Evolutionary conservation across 192 early-diverging fungal genomes (phyloP).

Genomic region (Blastocladiella britannica): DNA sequence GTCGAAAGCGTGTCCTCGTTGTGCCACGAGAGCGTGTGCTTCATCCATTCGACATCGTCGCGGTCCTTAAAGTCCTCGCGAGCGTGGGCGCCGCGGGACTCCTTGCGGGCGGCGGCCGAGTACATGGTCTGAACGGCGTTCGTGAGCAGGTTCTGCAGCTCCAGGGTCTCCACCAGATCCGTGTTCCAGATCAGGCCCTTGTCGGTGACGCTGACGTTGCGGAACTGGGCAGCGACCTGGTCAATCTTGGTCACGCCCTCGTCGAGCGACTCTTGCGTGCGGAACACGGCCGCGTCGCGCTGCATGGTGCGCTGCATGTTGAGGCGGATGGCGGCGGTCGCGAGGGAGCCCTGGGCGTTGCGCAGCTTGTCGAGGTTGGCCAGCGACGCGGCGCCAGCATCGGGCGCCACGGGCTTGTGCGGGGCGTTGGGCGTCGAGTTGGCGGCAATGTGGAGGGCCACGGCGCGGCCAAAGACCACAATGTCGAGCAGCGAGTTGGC

Average conservation of each 20-base stretch:
- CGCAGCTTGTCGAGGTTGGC: conserved; percentile 89
- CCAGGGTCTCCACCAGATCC: conserved; percentile 85
- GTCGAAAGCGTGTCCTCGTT: conserved; percentile 54
- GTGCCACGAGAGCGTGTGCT: conserved; percentile 93
- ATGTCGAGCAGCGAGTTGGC: conserved; percentile 96
- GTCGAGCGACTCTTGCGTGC: conserved; percentile 68
- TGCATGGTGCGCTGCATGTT: conserved; percentile 99
- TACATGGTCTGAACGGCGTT: conserved; percentile 83
- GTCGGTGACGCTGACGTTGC: conserved; percentile 73
- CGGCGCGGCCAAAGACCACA: conserved; percentile 94
- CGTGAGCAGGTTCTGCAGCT: conserved; percentile 93
- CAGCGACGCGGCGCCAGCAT: conserved; percentile 72
- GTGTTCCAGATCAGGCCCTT: conserved; percentile 96
- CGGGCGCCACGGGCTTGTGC: conserved; percentile 53
- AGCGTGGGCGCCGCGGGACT: conserved; percentile 93
- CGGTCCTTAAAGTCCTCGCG: conserved; percentile 82
- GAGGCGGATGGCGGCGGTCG: conserved; percentile 69
- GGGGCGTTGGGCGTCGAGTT: conserved; percentile 75
- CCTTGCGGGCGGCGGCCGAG: conserved; percentile 77
- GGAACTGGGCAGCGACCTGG: conserved; percentile 53
- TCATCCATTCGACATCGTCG: conserved; percentile 92
- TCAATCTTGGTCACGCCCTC: conserved; percentile 77
- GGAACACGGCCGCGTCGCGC: conserved; percentile 89
- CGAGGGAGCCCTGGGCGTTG: conserved; percentile 51
- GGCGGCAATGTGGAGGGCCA: conserved; percentile 79